Evolutionary conservation across 2,329 filamentous ascomycete species (phyloP), one percentile per base, ranked within the genome.

Genomic region (Neofusicoccum kwambonambiense): DNA sequence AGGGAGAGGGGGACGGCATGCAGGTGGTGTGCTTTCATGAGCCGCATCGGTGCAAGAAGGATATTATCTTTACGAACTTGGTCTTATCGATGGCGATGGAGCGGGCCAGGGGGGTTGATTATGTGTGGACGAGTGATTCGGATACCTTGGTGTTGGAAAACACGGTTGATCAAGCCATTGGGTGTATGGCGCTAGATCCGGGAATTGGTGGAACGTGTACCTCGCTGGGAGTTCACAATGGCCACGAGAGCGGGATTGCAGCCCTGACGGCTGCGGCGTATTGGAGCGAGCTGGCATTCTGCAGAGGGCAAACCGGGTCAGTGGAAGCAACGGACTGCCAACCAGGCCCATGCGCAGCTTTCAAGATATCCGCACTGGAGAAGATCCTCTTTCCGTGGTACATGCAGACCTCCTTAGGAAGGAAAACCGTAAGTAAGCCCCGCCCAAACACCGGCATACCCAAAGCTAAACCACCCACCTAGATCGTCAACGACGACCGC

Each of bases 1-100:
- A 17, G 39, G 57, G 8, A 27, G 37, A 12, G 7, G 64, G 58
- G 27, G 27, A 31, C 4, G 4, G 27, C 1, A 52, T 73, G 12
- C 70, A 67, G 11, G 65, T 64, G 11, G 64, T 77, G 11, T 77
- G 75, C 61, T 64, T 78, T 15, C 72, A 70, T 35, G 75, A 78
- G 66, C 76, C 74, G 3, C 76, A 78, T 58, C 67, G 74, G 67
- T 75, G 76, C 71, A 78, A 78, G 66, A 78, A 78, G 52, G 76
- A 73, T 7, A 74, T 78, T 50, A 77, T 78, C 74, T 78, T 78
- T 52, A 76, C 75, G 4, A 70, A 74, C 11, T 74, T 77, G 61
- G 68, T 78, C 12, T 74, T 78, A 54, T 69, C 71, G 1, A 69
- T 76, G 12, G 74, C 75, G 1, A 69, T 78, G 11, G 69, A 72